Conservation (phyloP, 352 stramenopile genomes). For the Globisporangium nunn region DNA sequence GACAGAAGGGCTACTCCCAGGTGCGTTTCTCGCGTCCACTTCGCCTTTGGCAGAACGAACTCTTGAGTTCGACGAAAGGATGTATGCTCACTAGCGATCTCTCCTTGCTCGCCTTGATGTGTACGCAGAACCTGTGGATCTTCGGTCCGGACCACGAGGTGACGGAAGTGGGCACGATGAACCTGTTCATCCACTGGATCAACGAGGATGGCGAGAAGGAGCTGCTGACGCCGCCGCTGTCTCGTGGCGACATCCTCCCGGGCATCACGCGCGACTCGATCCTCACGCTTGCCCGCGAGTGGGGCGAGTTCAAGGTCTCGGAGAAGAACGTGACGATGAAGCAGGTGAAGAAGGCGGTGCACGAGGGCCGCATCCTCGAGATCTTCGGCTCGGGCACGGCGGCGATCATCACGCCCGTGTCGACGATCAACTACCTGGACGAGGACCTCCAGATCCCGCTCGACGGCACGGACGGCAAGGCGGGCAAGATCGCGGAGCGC, state of each 20-base stretch:
- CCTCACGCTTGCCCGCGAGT: conserved; percentile 86
- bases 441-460: conserved; percentile 89
- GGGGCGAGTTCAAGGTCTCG: conserved; percentile 92
- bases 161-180: conserved; percentile 94
- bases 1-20: conserved; percentile 72
- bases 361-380: conserved; percentile 90
- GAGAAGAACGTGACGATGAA: conserved; percentile 93
- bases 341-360: conserved; percentile 89
- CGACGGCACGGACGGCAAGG: conserved; percentile 71
- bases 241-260: conserved; percentile 94
- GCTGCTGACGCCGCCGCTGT: conserved; percentile 93
- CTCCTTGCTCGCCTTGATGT: not conserved
- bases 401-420: conserved; percentile 92
- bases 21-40: conserved; percentile 10
- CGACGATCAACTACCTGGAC: conserved; percentile 92
- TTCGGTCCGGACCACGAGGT: conserved; percentile 91
- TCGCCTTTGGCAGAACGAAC: not conserved
- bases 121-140: conserved; percentile 88
- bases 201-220: conserved; percentile 91
- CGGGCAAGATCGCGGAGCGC: conserved; percentile 81
- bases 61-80: not conserved
- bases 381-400: conserved; percentile 95
- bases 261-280: conserved; percentile 96
- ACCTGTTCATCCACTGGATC: conserved; percentile 96
- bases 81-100: not conserved